A percentile compares a stretch with the other conserved stretches of the same genome.
Conservation (phyloP, 2,329 filamentous ascomycete genomes). For the Trichoderma arundinaceum region DNA sequence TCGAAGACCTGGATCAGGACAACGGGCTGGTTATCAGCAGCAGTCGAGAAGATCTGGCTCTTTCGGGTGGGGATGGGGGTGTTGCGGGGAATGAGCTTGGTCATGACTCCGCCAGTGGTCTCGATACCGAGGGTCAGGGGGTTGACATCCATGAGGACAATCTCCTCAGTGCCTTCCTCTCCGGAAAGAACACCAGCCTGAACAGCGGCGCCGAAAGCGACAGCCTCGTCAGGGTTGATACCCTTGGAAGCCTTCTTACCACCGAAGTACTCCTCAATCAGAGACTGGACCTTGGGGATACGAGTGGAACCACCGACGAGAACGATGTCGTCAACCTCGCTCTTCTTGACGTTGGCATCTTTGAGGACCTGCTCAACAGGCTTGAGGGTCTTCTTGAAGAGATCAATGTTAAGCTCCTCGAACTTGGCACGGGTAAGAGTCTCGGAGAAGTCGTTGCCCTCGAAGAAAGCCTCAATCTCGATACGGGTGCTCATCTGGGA, state of each 20-base stretch:
- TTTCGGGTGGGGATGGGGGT: slow-evolving; percentile 95
- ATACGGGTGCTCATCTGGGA: slow-evolving; percentile 92
- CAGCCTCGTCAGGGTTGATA: slow-evolving; percentile 99
- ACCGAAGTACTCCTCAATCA: slow-evolving; percentile 94
- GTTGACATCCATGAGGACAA: slow-evolving; percentile 98
- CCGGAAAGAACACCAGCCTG: slow-evolving; percentile 95
- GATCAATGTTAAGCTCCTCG: slow-evolving; percentile 97
- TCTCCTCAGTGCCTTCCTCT: slow-evolving; percentile 76
- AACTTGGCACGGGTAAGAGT: slow-evolving; percentile 98
- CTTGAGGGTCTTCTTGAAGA: slow-evolving; percentile 99
- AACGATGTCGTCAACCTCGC: slow-evolving; percentile 93
- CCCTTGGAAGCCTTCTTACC: slow-evolving; percentile 99
- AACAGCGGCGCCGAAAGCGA: slow-evolving; percentile 95
- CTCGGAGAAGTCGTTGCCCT: slow-evolving; percentile 98
- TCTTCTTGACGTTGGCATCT: slow-evolving; percentile 97
- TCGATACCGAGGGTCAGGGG: slow-evolving; percentile 95
- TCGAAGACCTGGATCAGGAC: slow-evolving; percentile 96
- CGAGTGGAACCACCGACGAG: slow-evolving; percentile 97
- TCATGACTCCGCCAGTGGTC: slow-evolving; percentile 97
- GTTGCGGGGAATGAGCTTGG: slow-evolving; percentile 93
- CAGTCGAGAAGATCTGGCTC: slow-evolving; percentile 97
- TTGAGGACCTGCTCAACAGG: slow-evolving; percentile 98
- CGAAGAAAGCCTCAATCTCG: slow-evolving; percentile 96
- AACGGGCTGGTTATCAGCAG: slow-evolving; percentile 94
- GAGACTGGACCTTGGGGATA: slow-evolving; percentile 95